Percentiles rank a stretch among this genome's conserved stretches.
These are phyloP conservation scores for Clavariopsis aquatica DNA, from an alignment of 495 filamentous ascomycete genomes.

Conservation along the genomic window DNA sequence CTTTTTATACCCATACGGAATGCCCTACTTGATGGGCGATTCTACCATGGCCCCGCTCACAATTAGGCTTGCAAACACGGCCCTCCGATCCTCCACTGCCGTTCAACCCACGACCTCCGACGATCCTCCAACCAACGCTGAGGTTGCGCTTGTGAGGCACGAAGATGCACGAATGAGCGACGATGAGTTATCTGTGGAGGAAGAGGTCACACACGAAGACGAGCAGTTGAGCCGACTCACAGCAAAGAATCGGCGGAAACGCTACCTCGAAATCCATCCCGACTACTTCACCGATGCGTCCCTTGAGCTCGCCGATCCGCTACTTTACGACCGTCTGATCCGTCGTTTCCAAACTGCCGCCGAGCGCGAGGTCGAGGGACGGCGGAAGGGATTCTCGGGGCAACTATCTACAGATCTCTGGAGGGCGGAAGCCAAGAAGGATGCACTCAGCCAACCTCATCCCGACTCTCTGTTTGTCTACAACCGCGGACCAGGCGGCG, in stretches of 20 bases:
- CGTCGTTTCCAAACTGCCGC: conserved; percentile 72
- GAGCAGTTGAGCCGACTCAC: conserved; percentile 36
- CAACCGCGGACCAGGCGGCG: conserved; percentile 51
- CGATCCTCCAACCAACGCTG: not conserved
- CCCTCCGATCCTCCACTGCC: not conserved
- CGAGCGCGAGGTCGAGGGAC: conserved; percentile 72
- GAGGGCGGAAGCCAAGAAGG: conserved; percentile 72
- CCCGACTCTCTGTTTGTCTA: conserved; percentile 53
- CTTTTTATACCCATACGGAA: not conserved
- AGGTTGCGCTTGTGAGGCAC: not conserved
- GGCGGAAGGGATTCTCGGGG: conserved; percentile 71
- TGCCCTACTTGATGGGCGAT: conserved; percentile 13
- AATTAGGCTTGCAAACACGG: not conserved
- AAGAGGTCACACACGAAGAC: not conserved
- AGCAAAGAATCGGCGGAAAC: conserved; percentile 64
- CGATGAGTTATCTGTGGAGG: not conserved
- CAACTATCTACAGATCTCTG: conserved; percentile 69
- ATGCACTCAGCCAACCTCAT: conserved; percentile 60
- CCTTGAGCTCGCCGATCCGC: conserved; percentile 58
- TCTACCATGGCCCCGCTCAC: conserved; percentile 6
- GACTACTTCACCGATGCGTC: conserved; percentile 60
- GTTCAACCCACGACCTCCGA: not conserved
- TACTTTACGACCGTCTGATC: conserved; percentile 77
- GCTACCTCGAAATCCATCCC: conserved; percentile 63
- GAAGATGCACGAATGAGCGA: not conserved